These are phyloP conservation scores for Phaffia rhodozyma DNA, from an alignment of 1,284 basidiomycete genomes.

Conservation along the genomic window DNA sequence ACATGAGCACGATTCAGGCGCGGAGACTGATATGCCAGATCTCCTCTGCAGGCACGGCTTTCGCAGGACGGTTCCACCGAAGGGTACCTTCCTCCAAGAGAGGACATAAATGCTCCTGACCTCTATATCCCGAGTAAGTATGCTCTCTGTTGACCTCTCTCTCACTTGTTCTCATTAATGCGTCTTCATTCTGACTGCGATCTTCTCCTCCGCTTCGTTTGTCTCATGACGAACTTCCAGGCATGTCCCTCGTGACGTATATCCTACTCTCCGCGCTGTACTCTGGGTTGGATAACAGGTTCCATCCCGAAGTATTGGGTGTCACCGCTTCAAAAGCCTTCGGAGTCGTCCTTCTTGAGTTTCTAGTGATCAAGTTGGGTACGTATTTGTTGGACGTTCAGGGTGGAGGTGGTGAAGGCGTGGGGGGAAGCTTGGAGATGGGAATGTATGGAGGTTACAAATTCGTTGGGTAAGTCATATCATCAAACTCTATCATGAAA, in stretches of 20 bases:
- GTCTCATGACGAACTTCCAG: conserved; percentile 35
- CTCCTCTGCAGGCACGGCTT: conserved; percentile 6
- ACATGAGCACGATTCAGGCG: too few relatives aligned
- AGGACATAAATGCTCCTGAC: conserved; percentile 93
- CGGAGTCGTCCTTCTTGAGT: conserved; percentile 69
- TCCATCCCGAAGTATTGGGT: conserved; percentile 84
- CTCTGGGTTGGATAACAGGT: conserved; percentile 68
- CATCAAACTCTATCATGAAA: background rate
- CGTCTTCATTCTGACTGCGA: conserved; percentile 1
- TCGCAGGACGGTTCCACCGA: conserved; percentile 47
- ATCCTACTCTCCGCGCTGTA: conserved; percentile 76
- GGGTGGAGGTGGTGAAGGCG: conserved; percentile 55
- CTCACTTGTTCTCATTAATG: background rate
- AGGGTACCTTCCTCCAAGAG: conserved; percentile 70
- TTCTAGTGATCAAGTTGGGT: conserved; percentile 74
- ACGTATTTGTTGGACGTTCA: conserved; percentile 83
- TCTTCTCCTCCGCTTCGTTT: background rate
- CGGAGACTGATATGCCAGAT: background rate
- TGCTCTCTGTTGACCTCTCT: background rate
- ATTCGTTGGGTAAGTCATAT: conserved; percentile 65
- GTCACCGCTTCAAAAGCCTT: conserved; percentile 72
- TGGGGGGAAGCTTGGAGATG: conserved; percentile 46
- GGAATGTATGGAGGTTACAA: conserved; percentile 85
- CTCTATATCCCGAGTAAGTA: conserved; percentile 83
- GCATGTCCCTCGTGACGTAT: conserved; percentile 94